A percentile compares a stretch with the other conserved stretches of the same genome.
phyloP scores from a whole-genome alignment of 1,284 basidiomycete genomes.

The Mycena citricolor region DNA sequence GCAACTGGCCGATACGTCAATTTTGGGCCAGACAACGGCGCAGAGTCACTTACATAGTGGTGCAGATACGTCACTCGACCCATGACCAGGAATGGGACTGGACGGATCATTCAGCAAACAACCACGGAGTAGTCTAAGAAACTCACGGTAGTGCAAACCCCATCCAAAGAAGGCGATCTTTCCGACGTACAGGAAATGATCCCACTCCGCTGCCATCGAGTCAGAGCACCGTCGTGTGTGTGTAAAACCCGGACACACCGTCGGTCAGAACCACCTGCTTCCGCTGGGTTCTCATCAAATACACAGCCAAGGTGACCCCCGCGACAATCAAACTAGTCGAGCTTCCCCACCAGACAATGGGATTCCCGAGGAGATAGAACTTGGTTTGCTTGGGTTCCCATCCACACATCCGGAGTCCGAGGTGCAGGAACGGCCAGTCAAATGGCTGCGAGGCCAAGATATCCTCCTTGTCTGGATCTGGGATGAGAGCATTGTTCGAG shows the following conservation, averaged over 20 bases:
- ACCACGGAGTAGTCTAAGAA: conserved; percentile 17
- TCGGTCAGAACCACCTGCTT: conserved; percentile 86
- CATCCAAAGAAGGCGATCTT: conserved; percentile 93
- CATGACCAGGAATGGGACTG: conserved; percentile 96
- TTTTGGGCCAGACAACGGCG: background rate
- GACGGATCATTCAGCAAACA: conserved; percentile 1
- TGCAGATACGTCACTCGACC: conserved; percentile 90
- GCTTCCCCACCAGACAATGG: conserved; percentile 90
- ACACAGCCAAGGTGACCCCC: conserved; percentile 58
- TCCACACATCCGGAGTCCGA: conserved; percentile 95
- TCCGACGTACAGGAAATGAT: conserved; percentile 90
- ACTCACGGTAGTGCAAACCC: conserved; percentile 87
- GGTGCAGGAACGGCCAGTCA: conserved; percentile 92
- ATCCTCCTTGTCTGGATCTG: conserved; percentile 97
- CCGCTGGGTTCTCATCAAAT: conserved; percentile 83
- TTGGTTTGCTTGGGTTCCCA: conserved; percentile 90
- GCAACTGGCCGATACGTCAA: conserved; percentile 56
- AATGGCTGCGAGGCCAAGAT: conserved; percentile 89
- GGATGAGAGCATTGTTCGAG: conserved; percentile 96
- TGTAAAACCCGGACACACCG: too few species aligned
- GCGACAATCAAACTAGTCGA: conserved; percentile 66
- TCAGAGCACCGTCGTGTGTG: too few species aligned
- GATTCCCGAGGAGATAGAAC: conserved; percentile 93
- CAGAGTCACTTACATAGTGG: conserved; percentile 66
- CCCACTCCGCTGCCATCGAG: conserved; percentile 95